Base-by-base conservation (phyloP, 1,284 basidiomycete species). In the Ustilago curta region DNA sequence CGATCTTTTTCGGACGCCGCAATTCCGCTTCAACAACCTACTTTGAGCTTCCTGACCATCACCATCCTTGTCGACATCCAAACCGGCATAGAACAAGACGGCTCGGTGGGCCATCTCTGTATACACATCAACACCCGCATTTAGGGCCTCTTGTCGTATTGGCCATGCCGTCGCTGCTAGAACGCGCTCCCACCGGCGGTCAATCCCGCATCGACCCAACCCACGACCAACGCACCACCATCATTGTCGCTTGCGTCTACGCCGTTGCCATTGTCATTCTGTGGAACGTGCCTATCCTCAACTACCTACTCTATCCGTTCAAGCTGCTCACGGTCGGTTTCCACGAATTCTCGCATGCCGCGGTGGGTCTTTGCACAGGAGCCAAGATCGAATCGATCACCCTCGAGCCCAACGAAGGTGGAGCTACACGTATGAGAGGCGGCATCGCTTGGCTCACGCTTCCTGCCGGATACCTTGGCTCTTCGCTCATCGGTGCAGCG, bases 391-490 rank as follows among this genome's bases (percentile, higher is more conserved):
- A 97, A 84, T 92, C 62, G 29, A 65, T 76, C 76, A 60, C 76
- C 37, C 57, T 70, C 44, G 74, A 84, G 65, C 84, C 85, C 31
- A 91, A 97, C 80, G 95, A 97, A 86, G 95, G 95, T 18, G 96
- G 96, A 2, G 90, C 91, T 12, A 98, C 96, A 0, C 88, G 90
- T 31, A 97, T 98, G 95, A 90, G 93, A 39, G 95, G 95, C 27
- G 96, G 95, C 0, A 91, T 97, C 44, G 88, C 90, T 11, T 92
- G 91, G 88, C 88, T 96, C 52, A 93, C 93, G 1, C 88, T 94
- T 0, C 83, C 84, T 11, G 77, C 79, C 3, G 79, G 80, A 4
- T 98, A 98, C 85, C 90, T 97, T 32, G 96, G 96, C 11, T 72
- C 75, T 2, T 73, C 70, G 3, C 87, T 97, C 80, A 95, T 97